Percentiles rank a stretch among this genome's conserved stretches.
Conservation (phyloP, 2,329 filamentous ascomycete species). For the Endoconidiophora laricicola region DNA sequence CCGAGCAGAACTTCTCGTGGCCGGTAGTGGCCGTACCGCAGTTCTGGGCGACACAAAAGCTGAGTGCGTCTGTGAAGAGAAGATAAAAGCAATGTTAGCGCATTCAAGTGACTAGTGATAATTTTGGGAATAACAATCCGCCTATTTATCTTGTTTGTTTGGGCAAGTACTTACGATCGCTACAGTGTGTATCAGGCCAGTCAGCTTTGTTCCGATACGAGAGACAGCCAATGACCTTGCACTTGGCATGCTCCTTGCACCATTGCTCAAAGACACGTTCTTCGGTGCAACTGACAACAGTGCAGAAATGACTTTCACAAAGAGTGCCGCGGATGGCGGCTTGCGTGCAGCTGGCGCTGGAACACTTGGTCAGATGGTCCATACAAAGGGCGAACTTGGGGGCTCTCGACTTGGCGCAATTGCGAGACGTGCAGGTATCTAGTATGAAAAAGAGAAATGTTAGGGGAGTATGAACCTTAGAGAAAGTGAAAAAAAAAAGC, state of each 20-base stretch:
- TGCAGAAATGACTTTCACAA: conserved; percentile 14
- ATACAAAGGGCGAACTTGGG: conserved; percentile 10
- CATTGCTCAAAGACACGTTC: conserved; percentile 14
- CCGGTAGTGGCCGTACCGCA: neutral
- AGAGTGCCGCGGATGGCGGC: conserved; percentile 11
- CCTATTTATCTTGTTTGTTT: too few relatives aligned
- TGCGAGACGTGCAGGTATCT: conserved; percentile 14
- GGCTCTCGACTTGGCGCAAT: conserved; percentile 13
- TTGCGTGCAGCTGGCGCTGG: conserved; percentile 12
- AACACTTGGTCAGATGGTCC: conserved; percentile 13
- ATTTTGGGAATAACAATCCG: too few relatives aligned
- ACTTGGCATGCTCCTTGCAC: conserved; percentile 14
- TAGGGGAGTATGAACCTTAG: neutral
- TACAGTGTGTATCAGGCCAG: neutral
- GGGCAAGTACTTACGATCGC: neutral
- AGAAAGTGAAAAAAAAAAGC: neutral
- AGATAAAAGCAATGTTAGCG: neutral
- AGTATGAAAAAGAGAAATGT: neutral
- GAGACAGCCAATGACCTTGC: conserved; percentile 13
- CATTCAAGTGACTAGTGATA: neutral
- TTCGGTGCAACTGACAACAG: conserved; percentile 9
- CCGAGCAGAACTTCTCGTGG: neutral
- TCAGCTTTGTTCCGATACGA: neutral
- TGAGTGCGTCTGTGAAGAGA: neutral
- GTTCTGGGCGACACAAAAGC: neutral